A percentile compares a stretch with the other conserved stretches of the same genome.
phyloP scores from a whole-genome alignment of 371 early-diverging fungal species.

The Chytridium lagenaria region DNA sequence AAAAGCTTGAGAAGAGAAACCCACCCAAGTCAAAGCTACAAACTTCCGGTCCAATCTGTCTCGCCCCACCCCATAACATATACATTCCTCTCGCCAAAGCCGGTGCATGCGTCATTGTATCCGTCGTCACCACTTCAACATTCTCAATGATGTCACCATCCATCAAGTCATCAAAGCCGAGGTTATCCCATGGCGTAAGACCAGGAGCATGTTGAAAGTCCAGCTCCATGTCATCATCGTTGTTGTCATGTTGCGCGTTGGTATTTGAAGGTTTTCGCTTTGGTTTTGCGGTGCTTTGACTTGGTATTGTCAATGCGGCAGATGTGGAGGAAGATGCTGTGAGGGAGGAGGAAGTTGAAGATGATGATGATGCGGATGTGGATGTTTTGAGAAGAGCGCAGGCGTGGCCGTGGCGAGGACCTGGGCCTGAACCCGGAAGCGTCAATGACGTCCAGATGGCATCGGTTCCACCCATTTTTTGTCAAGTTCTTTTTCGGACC shows the following conservation, averaged over 20 bases:
- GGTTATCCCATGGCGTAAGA: not conserved
- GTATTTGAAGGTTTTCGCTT: not conserved
- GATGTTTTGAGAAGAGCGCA: not conserved
- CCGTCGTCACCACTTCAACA: not conserved
- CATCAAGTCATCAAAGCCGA: not conserved
- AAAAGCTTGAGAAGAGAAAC: not conserved
- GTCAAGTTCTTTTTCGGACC: too few species aligned
- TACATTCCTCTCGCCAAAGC: not conserved
- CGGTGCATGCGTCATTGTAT: not conserved
- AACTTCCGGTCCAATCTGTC: not conserved
- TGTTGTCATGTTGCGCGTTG: not conserved
- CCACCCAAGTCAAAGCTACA: slow-evolving; percentile 3
- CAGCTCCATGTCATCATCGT: slow-evolving; percentile 6
- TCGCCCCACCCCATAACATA: slow-evolving; percentile 8
- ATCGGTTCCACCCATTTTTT: not conserved
- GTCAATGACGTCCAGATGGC: not conserved
- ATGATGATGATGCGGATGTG: not conserved
- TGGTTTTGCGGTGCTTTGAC: too few species aligned
- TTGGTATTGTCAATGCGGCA: too few species aligned
- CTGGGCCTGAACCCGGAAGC: not conserved
- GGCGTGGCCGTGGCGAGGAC: slow-evolving; percentile 4
- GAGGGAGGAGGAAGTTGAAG: not conserved
- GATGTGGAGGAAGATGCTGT: too few species aligned
- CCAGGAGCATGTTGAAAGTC: not conserved
- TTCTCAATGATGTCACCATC: slow-evolving; percentile 1